Percentiles rank a stretch among this genome's conserved stretches.
These are phyloP conservation scores for Cairneyella variabilis DNA, from an alignment of 495 filamentous ascomycete genomes.

Conservation along the genomic window DNA sequence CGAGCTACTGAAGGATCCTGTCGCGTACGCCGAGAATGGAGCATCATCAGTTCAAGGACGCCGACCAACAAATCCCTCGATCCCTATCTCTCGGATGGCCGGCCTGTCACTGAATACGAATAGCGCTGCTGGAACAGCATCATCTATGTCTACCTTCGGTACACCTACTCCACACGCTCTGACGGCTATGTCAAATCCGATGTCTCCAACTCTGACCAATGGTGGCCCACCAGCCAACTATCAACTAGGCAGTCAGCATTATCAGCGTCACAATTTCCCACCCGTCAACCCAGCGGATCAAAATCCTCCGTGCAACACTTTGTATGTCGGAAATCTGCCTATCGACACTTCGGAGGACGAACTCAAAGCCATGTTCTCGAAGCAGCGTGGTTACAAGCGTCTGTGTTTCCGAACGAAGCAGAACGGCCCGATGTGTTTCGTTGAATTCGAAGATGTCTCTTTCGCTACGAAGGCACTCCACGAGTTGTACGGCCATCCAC, in stretches of 20 bases:
- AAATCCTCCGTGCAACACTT: constrained; percentile 96
- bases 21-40: constrained; percentile 79
- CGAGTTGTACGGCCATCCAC: constrained; percentile 81
- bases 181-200: constrained; percentile 47
- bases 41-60: constrained; percentile 50
- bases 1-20: constrained; percentile 76
- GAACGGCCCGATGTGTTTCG: constrained; percentile 98
- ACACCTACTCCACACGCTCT: constrained; percentile 14
- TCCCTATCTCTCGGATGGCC: constrained; percentile 67
- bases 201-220: constrained; percentile 56
- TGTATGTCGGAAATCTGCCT: constrained; percentile 95
- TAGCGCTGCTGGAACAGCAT: constrained; percentile 31
- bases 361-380: constrained; percentile 89
- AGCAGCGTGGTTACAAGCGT: constrained; percentile 92
- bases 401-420: constrained; percentile 97
- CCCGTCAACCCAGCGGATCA: constrained; percentile 94
- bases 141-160: constrained; percentile 18
- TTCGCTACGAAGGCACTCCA: constrained; percentile 92
- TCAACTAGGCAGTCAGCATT: constrained; percentile 55
- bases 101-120: constrained; percentile 69
- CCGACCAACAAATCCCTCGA: constrained; percentile 69
- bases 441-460: constrained; percentile 94
- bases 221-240: constrained; percentile 40
- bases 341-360: constrained; percentile 95
- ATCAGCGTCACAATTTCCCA: constrained; percentile 66